A percentile compares a stretch with the other conserved stretches of the same genome.
Evolutionary conservation across 768 basidiomycete genomes (phyloP).

Genomic region (Macrocybe gigantea): DNA sequence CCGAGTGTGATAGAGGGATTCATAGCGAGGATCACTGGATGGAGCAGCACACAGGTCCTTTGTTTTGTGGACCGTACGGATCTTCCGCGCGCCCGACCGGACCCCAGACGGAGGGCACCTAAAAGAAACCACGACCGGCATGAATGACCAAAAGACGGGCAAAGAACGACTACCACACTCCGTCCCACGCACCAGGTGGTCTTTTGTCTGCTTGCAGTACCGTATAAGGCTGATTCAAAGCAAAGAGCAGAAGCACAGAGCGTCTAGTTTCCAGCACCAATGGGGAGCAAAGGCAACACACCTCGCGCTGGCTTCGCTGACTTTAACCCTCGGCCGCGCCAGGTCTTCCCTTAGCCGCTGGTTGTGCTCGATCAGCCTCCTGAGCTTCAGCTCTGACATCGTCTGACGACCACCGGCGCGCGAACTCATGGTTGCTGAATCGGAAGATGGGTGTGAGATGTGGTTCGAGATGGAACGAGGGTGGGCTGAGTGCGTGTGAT

Average conservation of each 20-base stretch:
- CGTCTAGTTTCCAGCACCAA: neutral
- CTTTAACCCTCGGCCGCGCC: constrained; percentile 79
- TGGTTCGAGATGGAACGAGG: constrained; percentile 7
- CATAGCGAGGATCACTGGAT: constrained; percentile 39
- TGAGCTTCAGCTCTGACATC: constrained; percentile 97
- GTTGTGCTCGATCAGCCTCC: constrained; percentile 92
- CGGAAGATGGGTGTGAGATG: constrained; percentile 7
- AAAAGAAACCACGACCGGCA: constrained; percentile 2
- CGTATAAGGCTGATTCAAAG: constrained; percentile 67
- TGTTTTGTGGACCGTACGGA: constrained; percentile 75
- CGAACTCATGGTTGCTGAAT: constrained; percentile 41
- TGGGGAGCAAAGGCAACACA: constrained; percentile 29
- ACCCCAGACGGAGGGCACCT: constrained; percentile 98
- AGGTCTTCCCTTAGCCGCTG: constrained; percentile 87
- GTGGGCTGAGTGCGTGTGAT: constrained; percentile 5
- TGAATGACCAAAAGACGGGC: constrained; percentile 3
- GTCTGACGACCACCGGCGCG: constrained; percentile 69
- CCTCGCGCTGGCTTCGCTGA: constrained; percentile 91
- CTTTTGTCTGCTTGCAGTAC: constrained; percentile 92
- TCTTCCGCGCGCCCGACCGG: constrained; percentile 89
- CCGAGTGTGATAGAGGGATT: neutral
- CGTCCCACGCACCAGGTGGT: constrained; percentile 45
- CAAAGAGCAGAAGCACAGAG: constrained; percentile 2
- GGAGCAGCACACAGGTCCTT: constrained; percentile 47
- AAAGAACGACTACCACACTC: neutral